Conservation (phyloP, 148 eudicot species). For the Oxyria digyna region DNA sequence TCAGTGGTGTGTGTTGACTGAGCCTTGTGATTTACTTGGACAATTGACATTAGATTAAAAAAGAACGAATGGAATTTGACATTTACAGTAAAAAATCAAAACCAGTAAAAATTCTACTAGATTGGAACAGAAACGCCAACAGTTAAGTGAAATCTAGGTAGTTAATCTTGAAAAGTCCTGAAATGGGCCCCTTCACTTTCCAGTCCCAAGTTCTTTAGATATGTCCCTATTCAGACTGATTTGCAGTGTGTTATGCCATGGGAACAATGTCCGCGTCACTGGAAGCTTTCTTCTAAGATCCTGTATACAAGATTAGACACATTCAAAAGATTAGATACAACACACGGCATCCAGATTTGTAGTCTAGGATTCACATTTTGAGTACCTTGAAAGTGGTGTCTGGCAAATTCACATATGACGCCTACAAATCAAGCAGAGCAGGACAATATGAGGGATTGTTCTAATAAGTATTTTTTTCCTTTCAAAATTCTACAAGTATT, state of each 20-base stretch:
- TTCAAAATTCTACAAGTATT: too few species aligned
- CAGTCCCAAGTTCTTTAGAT: slow-evolving; percentile 2
- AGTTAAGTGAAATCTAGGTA: neutral
- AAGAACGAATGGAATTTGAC: neutral
- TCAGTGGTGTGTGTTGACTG: too few species aligned
- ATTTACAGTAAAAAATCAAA: neutral
- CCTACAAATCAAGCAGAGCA: slow-evolving; percentile 30
- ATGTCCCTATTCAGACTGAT: slow-evolving; percentile 10
- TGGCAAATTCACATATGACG: slow-evolving; percentile 69
- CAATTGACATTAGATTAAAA: neutral
- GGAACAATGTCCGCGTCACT: slow-evolving; percentile 7
- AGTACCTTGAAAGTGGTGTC: slow-evolving; percentile 96
- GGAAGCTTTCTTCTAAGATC: slow-evolving; percentile 12
- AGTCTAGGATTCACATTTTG: neutral
- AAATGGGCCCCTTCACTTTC: neutral
- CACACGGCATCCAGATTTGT: neutral
- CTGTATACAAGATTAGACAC: neutral
- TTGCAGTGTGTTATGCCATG: slow-evolving; percentile 12
- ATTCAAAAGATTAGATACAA: neutral
- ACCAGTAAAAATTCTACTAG: neutral
- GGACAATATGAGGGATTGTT: neutral
- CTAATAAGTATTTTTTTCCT: too few species aligned
- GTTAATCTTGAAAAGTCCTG: neutral
- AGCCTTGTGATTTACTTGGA: too few species aligned
- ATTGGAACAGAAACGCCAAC: neutral